Evolutionary conservation across 164 flowering plant genomes (phyloP).

Genomic region (Annona cherimola): DNA sequence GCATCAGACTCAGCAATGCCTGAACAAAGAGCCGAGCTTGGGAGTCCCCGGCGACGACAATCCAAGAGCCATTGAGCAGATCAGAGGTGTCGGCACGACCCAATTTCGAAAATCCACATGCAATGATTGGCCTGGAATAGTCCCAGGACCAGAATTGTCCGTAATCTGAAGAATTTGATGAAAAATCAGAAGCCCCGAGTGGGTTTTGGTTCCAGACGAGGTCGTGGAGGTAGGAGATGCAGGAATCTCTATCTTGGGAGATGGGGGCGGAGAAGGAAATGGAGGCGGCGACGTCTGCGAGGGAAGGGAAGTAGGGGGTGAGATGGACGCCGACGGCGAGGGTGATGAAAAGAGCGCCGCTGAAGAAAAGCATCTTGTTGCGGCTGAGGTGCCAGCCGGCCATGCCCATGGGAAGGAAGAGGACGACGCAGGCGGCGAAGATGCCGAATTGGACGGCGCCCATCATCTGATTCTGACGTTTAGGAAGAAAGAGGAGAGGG

Average conservation of each 20-base stretch:
- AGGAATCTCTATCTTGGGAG: conserved; percentile 41
- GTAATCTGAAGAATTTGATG: conserved; percentile 7
- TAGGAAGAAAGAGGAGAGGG: too few species aligned
- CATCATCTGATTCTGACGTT: conserved; percentile 15
- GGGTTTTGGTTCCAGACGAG: conserved; percentile 38
- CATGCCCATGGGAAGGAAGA: conserved; percentile 90
- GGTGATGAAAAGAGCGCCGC: conserved; percentile 80
- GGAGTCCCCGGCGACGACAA: conserved; percentile 89
- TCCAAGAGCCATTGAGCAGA: conserved; percentile 90
- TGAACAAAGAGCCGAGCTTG: conserved; percentile 62
- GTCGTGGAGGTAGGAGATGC: conserved; percentile 60
- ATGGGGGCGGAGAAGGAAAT: conserved; percentile 28
- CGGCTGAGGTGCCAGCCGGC: conserved; percentile 96
- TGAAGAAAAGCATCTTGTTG: conserved; percentile 88
- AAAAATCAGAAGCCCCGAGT: background rate
- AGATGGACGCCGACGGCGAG: conserved; percentile 88
- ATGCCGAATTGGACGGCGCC: conserved; percentile 55
- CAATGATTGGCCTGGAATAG: conserved; percentile 27
- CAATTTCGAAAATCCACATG: conserved; percentile 66
- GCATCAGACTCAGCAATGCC: conserved; percentile 49
- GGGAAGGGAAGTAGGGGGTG: conserved; percentile 74
- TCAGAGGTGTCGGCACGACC: conserved; percentile 48
- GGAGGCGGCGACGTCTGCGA: conserved; percentile 34
- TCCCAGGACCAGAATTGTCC: conserved; percentile 54
- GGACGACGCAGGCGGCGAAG: conserved; percentile 67